Evolutionary conservation across 495 filamentous ascomycete species (phyloP).

Genomic region (Lepidopterella palustris): DNA sequence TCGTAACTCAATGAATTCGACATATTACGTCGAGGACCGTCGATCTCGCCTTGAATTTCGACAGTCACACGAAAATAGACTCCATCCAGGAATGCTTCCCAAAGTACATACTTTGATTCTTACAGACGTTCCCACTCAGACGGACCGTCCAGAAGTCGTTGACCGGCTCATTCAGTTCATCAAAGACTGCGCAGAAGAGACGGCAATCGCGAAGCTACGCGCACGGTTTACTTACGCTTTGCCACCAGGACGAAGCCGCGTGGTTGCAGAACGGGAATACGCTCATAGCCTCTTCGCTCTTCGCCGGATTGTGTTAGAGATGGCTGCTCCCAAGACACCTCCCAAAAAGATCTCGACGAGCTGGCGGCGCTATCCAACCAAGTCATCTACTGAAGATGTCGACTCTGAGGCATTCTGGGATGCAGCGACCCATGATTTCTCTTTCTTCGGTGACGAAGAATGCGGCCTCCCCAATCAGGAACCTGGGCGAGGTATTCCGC

Average conservation of each 20-base stretch:
- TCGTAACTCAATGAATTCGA: slow-evolving; percentile 15
- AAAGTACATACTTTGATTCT: slow-evolving; percentile 52
- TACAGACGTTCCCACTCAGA: slow-evolving; percentile 53
- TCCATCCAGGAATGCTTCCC: slow-evolving; percentile 54
- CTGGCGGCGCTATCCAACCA: slow-evolving; percentile 38
- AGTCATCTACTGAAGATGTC: slow-evolving; percentile 55
- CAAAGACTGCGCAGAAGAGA: slow-evolving; percentile 54
- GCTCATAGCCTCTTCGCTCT: slow-evolving; percentile 49
- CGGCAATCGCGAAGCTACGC: slow-evolving; percentile 49
- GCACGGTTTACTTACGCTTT: slow-evolving; percentile 47
- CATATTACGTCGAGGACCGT: slow-evolving; percentile 19
- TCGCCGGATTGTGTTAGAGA: slow-evolving; percentile 52
- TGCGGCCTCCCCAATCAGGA: slow-evolving; percentile 43
- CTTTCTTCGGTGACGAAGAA: slow-evolving; percentile 59
- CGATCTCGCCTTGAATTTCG: slow-evolving; percentile 18
- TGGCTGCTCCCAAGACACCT: slow-evolving; percentile 39
- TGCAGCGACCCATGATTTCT: slow-evolving; percentile 54
- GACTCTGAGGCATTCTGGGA: slow-evolving; percentile 58
- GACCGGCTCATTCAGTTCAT: slow-evolving; percentile 51
- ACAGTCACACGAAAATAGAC: slow-evolving; percentile 19
- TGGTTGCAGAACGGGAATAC: slow-evolving; percentile 37
- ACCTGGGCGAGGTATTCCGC: slow-evolving; percentile 13
- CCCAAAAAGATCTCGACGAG: slow-evolving; percentile 33
- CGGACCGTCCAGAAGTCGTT: slow-evolving; percentile 39
- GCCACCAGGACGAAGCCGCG: slow-evolving; percentile 41